Evolutionary conservation across 2,329 filamentous ascomycete species (phyloP), one percentile per base, ranked within the genome.

Genomic region (Colletotrichum graminicola): DNA sequence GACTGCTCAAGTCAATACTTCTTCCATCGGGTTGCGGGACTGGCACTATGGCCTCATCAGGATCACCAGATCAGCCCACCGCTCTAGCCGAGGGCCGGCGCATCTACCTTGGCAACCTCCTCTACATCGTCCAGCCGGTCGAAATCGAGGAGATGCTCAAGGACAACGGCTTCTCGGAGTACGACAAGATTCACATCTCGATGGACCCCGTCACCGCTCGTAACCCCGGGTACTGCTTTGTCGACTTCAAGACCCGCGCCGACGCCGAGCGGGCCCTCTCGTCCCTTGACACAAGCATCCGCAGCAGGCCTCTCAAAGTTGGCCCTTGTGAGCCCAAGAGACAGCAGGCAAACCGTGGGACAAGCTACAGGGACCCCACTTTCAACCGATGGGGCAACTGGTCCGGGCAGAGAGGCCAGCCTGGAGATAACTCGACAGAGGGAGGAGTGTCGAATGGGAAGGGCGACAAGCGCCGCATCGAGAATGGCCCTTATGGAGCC

Each of bases 221-320:
- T 55, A 94, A 93, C 78, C 91, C 91, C 0, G 91, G 90, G 47
- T 93, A 93, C 81, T 94, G 91, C 82, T 94, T 94, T 75, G 88
- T 93, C 56, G 91, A 94, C 76, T 88, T 94, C 68, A 79, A 80
- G 56, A 85, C 84, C 57, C 84, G 84, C 56, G 87, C 88, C 36
- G 83, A 88, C 39, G 91, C 91, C 3, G 83, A 88, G 5, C 79
- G 79, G 1, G 90, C 89, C 1, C 88, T 93, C 78, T 76, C 79
- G n/a, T 82, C 85, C 16, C 81, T 93, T 66, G 87, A 86, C 23
- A 83, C 82, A 26, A 80, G 84, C 16, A 81, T 93, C 41, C 84
- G 88, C 18, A 88, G 88, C 34, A 86, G 91, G 10, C 82, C 86
- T 0, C 80, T 93, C 64, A 91, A 89, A 78, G 87, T 93, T 74